These are phyloP conservation scores for Leccinum fallax DNA, from an alignment of 1,284 basidiomycete species.

Conservation along the genomic window DNA sequence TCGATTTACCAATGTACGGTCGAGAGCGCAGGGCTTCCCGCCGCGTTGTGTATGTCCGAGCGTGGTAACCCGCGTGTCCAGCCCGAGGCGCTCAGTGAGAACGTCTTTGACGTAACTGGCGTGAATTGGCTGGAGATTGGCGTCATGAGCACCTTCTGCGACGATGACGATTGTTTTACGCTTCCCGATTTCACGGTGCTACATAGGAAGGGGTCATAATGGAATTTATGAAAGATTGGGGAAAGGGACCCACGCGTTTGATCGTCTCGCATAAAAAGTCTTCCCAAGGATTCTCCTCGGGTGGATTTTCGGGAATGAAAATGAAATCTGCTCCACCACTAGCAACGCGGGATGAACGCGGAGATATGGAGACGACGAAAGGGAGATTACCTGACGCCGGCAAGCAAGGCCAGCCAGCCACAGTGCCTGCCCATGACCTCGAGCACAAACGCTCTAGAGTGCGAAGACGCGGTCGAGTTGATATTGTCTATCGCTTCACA, in stretches of 20 bases:
- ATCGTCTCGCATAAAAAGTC: slow-evolving; percentile 91
- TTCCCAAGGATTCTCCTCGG: slow-evolving; percentile 81
- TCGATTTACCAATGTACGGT: slow-evolving; percentile 81
- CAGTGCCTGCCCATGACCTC: slow-evolving; percentile 99
- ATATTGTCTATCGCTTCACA: slow-evolving; percentile 99
- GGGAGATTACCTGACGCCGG: slow-evolving; percentile 76
- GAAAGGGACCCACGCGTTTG: slow-evolving; percentile 55
- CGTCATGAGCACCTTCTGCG: slow-evolving; percentile 93
- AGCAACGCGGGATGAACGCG: slow-evolving; percentile 14
- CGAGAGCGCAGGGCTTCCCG: slow-evolving; percentile 89
- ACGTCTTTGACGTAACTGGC: slow-evolving; percentile 91
- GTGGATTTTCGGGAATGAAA: slow-evolving; percentile 95
- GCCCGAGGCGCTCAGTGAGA: slow-evolving; percentile 81
- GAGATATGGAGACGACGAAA: not conserved
- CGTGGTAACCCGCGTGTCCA: slow-evolving; percentile 98
- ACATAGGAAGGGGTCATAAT: slow-evolving; percentile 4
- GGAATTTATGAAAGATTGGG: not conserved
- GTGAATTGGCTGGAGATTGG: slow-evolving; percentile 86
- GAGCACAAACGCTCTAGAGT: slow-evolving; percentile 96
- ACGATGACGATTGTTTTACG: slow-evolving; percentile 98
- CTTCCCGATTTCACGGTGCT: slow-evolving; percentile 93
- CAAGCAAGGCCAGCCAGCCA: slow-evolving; percentile 95
- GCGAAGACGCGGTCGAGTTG: slow-evolving; percentile 93
- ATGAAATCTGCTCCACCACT: slow-evolving; percentile 96
- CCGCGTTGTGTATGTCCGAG: slow-evolving; percentile 97